Evolutionary conservation across 176 grass and related monocot species (phyloP), one percentile per base, ranked within the genome.

Genomic region (Juncus inflexus): DNA sequence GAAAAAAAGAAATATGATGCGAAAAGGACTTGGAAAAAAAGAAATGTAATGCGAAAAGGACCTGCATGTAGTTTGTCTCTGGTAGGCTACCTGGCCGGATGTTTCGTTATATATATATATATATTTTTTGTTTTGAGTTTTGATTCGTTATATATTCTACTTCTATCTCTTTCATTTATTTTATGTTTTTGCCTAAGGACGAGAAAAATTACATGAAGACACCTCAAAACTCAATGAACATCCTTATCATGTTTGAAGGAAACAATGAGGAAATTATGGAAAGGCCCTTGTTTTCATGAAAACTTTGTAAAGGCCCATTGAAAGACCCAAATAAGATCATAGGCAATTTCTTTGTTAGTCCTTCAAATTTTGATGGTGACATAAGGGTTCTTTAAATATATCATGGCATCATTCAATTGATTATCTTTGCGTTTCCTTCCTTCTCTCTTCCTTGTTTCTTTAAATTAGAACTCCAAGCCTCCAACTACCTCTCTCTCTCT

Each of bases 81-180:
- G 67, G 53, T 71, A 38, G 66, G 66, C 35, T 16, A 52, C 12
- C 49, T 68, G 28, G 67, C 6, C 52, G 5, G 65, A 70, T 58
- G 54, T n/a, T 71, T 71, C 19, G 16, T 70, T 57, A 52, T 52
- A 7, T 52, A 52, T 52, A 52, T 52, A 12, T 52, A 52, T 52
- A 52, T 52, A 52, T 28, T 28, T 28, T n/a, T n/a, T n/a, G n/a
- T n/a, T n/a, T n/a, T n/a, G n/a, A 28, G 19, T 28, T 28, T 28
- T 28, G 19, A 28, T 28, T 28, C 49, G 7, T 52, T 52, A 52
- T 12, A 12, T 12, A 52, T 52, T 12, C 49, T 7, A 12, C 2
- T 8, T 52, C 49, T 12, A 15, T 13, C 54, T 12, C 54, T 5
- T 15, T 13, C 14, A 11, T 13, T 15, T 15, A 57, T 57, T 12